phyloP scores from a whole-genome alignment of 176 grass and related monocot genomes.

The Thalia dealbata region DNA sequence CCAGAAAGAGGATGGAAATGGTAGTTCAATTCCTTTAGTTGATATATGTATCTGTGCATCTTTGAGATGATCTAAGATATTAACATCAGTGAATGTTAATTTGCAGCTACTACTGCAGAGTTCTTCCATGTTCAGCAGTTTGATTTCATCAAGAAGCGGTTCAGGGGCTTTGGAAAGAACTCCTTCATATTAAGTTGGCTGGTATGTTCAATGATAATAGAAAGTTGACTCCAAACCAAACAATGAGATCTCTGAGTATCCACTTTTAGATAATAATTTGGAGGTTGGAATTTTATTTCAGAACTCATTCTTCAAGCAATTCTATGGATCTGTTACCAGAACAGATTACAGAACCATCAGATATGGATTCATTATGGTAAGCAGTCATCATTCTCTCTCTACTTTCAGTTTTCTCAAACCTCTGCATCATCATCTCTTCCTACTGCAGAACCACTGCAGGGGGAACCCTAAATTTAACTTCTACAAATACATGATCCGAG shows the following conservation, averaged over 20 bases:
- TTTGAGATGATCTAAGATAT: too few species aligned
- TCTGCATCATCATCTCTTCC: neutral
- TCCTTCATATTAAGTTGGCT: slow-evolving; percentile 17
- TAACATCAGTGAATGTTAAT: too few species aligned
- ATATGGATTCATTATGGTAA: slow-evolving; percentile 81
- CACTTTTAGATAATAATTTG: neutral
- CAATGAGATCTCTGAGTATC: too few species aligned
- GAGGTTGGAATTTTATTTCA: slow-evolving; percentile 21
- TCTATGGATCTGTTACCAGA: slow-evolving; percentile 49
- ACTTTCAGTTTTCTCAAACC: neutral
- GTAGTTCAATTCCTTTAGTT: neutral
- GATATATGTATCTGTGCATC: too few species aligned
- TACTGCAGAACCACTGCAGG: slow-evolving; percentile 53
- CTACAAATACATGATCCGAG: slow-evolving; percentile 81
- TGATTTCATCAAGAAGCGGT: slow-evolving; percentile 34
- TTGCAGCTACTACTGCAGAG: slow-evolving; percentile 17
- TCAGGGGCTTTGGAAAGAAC: slow-evolving; percentile 21
- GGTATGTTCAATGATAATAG: neutral
- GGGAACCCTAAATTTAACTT: slow-evolving; percentile 67
- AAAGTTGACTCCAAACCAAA: too few species aligned
- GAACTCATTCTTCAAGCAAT: slow-evolving; percentile 83
- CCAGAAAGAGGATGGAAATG: slow-evolving; percentile 13
- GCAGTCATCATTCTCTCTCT: neutral
- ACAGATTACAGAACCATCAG: slow-evolving; percentile 66
- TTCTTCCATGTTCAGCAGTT: slow-evolving; percentile 16